Evolutionary conservation across 1,139 yeast genomes (phyloP), one percentile per base, ranked within the genome.

Genomic region (Pneumocystis jirovecii): DNA sequence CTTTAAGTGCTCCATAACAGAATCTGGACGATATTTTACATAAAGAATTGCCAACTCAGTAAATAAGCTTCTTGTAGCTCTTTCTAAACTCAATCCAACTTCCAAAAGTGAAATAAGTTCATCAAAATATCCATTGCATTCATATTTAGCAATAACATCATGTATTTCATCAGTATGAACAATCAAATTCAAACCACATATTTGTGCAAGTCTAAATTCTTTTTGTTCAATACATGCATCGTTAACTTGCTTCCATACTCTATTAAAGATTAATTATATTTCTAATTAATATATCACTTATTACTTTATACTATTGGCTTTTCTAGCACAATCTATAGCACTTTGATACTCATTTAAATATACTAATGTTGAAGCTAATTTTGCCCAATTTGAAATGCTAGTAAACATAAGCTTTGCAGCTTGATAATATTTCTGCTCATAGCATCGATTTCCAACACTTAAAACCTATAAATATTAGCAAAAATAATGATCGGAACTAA

Each of bases 31-130:
- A 78, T 91, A 93, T 77, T 91, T 93, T 71, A 95, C 83, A 79
- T 93, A 93, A 72, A 93, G 81, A 65, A 89, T 82, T 25, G 97
- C 96, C 73, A 95, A 82, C 76, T 91, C 97, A 12, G 99, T 93
- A 76, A 95, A 93, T 97, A 93, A 93, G 72, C 97, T 98, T 97
- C 93, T 93, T 75, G 95, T 98, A 57, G 99, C 98, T 76, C 98
- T 87, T 80, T 93, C 99, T 72, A 93, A 83, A 64, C 96, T 95
- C 68, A 93, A 82, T 71, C 98, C 98, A 72, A 90, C 95, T 78
- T 93, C 98, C 73, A 93, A 89, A 73, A 93, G 83, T 21, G 96
- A 83, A 70, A 93, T 88, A 70, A 95, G 82, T 79, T 95, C 96
- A 70, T 85, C 87, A 78, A 91, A 90, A 78, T 89, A 89, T 63